phyloP scores from a whole-genome alignment of 768 basidiomycete species.

The Peribolospora kevripleyi region DNA sequence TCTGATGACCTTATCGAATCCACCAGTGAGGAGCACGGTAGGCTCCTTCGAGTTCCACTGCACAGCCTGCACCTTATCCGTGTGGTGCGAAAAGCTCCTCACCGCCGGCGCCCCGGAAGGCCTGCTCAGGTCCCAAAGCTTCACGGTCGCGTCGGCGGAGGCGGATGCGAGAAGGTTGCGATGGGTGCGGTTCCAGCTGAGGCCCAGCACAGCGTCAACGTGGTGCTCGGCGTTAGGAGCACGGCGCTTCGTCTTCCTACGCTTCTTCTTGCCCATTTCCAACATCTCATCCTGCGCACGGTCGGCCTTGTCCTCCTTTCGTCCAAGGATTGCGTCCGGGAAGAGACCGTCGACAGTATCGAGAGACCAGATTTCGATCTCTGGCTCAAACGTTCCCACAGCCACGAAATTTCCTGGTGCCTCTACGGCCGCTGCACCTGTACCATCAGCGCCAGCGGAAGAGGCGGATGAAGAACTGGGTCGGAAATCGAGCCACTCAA shows the following conservation, averaged over 20 bases:
- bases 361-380: conserved; percentile 96
- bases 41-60: conserved; percentile 83
- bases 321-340: conserved; percentile 70
- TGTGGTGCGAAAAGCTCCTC: conserved; percentile 54
- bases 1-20: conserved; percentile 83
- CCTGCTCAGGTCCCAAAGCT: conserved; percentile 82
- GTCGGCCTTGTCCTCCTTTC: conserved; percentile 38
- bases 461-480: conserved; percentile 26
- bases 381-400: conserved; percentile 87
- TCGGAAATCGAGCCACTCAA: conserved; percentile 97
- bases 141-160: conserved; percentile 83
- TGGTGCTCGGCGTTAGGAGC: conserved; percentile 41
- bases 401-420: conserved; percentile 73
- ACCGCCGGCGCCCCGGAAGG: conserved; percentile 38
- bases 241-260: conserved; percentile 57
- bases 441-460: conserved; percentile 17
- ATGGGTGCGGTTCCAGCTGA: conserved; percentile 77
- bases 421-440: background rate
- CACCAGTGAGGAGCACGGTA: conserved; percentile 70
- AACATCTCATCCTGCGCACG: background rate
- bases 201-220: conserved; percentile 74
- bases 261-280: conserved; percentile 93
- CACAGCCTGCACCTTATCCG: conserved; percentile 86
- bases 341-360: conserved; percentile 85
- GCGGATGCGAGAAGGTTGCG: conserved; percentile 78